phyloP scores from a whole-genome alignment of 2,329 filamentous ascomycete genomes.

The Claviceps pazoutovae region DNA sequence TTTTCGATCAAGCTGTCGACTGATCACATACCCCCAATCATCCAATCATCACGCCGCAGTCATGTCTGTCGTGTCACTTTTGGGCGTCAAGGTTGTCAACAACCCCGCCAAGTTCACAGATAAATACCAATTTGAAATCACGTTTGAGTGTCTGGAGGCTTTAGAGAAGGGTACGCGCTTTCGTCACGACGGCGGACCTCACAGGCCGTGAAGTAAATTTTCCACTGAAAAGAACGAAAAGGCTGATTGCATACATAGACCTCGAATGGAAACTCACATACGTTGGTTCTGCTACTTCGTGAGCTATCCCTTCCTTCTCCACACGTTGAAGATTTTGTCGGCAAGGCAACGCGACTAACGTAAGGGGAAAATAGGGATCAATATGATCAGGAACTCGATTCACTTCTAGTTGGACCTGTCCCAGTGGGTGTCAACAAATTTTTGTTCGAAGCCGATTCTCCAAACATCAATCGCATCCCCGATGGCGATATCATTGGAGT shows the following conservation, averaged over 20 bases:
- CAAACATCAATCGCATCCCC: constrained; percentile 80
- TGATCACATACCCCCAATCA: background rate
- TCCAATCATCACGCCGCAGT: constrained; percentile 6
- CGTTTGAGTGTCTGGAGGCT: constrained; percentile 91
- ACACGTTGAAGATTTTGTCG: constrained; percentile 1
- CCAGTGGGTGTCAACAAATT: constrained; percentile 98
- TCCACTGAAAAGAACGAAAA: background rate
- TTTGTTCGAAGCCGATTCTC: constrained; percentile 88
- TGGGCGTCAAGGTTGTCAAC: constrained; percentile 92
- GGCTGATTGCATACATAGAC: constrained; percentile 38
- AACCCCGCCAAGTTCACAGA: constrained; percentile 91
- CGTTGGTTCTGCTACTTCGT: constrained; percentile 95
- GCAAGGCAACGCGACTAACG: constrained; percentile 2
- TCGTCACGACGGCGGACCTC: background rate
- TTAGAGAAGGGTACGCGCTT: constrained; percentile 65
- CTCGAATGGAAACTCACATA: constrained; percentile 99
- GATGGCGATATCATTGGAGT: constrained; percentile 92
- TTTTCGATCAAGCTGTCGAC: background rate
- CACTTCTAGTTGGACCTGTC: constrained; percentile 90
- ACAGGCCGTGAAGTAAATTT: background rate
- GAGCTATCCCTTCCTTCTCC: constrained; percentile 27
- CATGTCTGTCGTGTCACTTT: constrained; percentile 93
- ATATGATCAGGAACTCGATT: constrained; percentile 96
- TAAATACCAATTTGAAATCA: constrained; percentile 95
- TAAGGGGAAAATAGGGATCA: constrained; percentile 51